phyloP scores from a whole-genome alignment of 1,139 yeast genomes.

The Debaryomycetaceae sp. region DNA sequence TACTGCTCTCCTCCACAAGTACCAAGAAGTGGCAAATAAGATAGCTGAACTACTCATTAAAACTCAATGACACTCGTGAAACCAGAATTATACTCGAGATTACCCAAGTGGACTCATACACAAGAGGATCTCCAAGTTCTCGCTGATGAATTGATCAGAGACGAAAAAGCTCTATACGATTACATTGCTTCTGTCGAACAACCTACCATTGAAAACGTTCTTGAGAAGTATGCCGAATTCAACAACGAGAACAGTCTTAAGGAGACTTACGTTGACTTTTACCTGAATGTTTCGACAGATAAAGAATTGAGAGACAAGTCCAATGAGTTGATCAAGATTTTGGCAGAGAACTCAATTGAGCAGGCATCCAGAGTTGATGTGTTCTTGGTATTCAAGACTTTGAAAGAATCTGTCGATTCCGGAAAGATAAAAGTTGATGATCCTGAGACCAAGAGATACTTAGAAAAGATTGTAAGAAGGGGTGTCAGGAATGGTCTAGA shows the following conservation, averaged over 20 bases:
- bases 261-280: constrained; percentile 55
- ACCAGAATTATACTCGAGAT: constrained; percentile 4
- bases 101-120: constrained; percentile 60
- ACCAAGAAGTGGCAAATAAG: too few species aligned
- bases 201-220: constrained; percentile 56
- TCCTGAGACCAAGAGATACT: constrained; percentile 54
- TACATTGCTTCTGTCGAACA: constrained; percentile 43
- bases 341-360: constrained; percentile 59
- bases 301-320: constrained; percentile 70
- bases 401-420: constrained; percentile 33
- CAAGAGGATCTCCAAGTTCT: constrained; percentile 45
- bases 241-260: constrained; percentile 46
- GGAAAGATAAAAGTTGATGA: constrained; percentile 28
- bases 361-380: constrained; percentile 67
- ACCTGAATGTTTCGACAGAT: constrained; percentile 64
- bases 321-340: constrained; percentile 54
- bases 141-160: constrained; percentile 45
- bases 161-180: constrained; percentile 50
- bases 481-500: constrained; percentile 69
- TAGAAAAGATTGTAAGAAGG: constrained; percentile 53
- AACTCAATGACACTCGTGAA: neutral
- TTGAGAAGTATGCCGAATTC: constrained; percentile 48
- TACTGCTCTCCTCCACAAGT: too few species aligned
- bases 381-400: constrained; percentile 53
- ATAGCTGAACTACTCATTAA: too few species aligned